These are phyloP conservation scores for Triticum monococcum DNA, from an alignment of 176 grass and related monocot genomes.

Conservation along the genomic window DNA sequence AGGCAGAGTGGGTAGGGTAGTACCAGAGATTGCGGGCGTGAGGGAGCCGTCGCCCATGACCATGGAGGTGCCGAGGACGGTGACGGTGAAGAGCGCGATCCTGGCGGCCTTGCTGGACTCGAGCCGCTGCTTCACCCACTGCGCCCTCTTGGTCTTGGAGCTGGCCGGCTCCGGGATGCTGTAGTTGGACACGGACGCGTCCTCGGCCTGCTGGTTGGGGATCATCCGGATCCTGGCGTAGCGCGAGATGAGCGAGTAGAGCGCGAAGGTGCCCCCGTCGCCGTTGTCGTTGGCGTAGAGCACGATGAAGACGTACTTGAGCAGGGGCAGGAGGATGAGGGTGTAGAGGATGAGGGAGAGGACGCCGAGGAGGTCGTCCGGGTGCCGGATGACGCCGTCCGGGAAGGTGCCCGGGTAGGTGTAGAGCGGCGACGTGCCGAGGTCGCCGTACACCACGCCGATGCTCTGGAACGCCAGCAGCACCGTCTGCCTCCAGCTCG, in stretches of 20 bases:
- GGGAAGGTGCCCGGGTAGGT: conserved; percentile 65
- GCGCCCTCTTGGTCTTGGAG: conserved; percentile 41
- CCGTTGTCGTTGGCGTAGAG: conserved; percentile 76
- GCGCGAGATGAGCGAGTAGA: conserved; percentile 69
- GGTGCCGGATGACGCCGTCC: conserved; percentile 35
- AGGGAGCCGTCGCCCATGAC: conserved; percentile 72
- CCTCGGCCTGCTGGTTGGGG: conserved; percentile 73
- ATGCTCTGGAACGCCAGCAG: conserved; percentile 68
- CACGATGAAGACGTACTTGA: conserved; percentile 77
- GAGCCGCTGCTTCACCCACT: conserved; percentile 49
- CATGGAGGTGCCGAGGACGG: conserved; percentile 79
- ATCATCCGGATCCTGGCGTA: conserved; percentile 59
- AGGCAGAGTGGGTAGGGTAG: too few relatives aligned
- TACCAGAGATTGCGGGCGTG: conserved; percentile 72
- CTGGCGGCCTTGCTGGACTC: conserved; percentile 50
- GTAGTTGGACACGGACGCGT: conserved; percentile 57
- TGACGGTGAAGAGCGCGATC: conserved; percentile 46
- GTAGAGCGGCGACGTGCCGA: conserved; percentile 77
- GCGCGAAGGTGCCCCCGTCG: conserved; percentile 73
- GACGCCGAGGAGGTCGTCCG: conserved; percentile 53
- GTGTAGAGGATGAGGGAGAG: conserved; percentile 81
- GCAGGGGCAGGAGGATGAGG: conserved; percentile 51
- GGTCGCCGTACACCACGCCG: conserved; percentile 76
- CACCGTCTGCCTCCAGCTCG: conserved; percentile 43
- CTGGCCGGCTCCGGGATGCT: conserved; percentile 18